Conservation (phyloP, 345 rosid genomes). For the Euclidium syriacum region DNA sequence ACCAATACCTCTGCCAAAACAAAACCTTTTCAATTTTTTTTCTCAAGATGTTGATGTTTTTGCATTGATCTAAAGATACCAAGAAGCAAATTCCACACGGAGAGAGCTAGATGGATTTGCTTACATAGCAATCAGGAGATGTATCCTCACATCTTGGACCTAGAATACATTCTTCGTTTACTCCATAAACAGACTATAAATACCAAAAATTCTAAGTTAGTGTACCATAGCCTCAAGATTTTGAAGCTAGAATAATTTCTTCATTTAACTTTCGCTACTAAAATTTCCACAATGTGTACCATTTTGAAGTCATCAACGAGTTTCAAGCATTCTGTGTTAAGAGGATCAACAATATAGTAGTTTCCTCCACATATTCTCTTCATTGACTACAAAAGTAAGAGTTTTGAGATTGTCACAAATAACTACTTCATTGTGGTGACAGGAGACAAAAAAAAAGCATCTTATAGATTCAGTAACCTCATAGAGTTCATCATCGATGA, state of each 20-base stretch:
- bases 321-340: constrained; percentile 34
- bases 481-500: constrained; percentile 50
- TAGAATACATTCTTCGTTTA: neutral
- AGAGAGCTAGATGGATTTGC: no score
- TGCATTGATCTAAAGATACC: neutral
- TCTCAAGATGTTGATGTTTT: neutral
- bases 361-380: constrained; percentile 40
- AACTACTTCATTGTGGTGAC: neutral
- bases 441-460: neutral
- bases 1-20: neutral
- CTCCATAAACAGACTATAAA: constrained; percentile 7
- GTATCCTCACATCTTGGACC: neutral
- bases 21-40: neutral
- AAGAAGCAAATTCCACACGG: no score
- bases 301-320: neutral
- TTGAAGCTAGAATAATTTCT: no score
- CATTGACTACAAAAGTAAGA: constrained; percentile 37
- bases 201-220: neutral
- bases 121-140: constrained; percentile 20
- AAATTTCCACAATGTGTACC: neutral
- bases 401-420: neutral
- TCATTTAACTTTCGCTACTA: neutral
- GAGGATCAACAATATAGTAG: constrained; percentile 18
- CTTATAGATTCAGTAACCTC: constrained; percentile 23
- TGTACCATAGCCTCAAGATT: no score